phyloP scores from a whole-genome alignment of 768 basidiomycete species.

The Mrakia gelida region DNA sequence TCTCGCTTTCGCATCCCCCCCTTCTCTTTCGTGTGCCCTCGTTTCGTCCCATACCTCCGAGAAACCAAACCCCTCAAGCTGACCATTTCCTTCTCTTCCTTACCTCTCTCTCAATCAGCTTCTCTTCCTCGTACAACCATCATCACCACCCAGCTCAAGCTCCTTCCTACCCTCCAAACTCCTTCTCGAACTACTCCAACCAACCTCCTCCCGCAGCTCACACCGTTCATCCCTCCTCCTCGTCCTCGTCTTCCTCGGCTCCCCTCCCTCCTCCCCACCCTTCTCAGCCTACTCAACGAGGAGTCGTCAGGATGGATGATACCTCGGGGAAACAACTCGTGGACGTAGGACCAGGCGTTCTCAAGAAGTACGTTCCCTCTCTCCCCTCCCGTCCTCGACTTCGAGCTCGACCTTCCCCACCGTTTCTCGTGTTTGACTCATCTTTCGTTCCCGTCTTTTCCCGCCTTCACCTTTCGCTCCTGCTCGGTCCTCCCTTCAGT shows the following conservation, averaged over 20 bases:
- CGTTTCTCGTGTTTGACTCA: background rate
- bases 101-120: background rate
- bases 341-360: background rate
- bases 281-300: background rate
- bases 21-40: background rate
- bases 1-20: background rate
- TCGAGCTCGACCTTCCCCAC: background rate
- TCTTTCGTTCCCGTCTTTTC: background rate
- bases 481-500: conserved; percentile 45
- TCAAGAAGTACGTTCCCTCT: background rate
- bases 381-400: background rate
- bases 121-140: background rate
- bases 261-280: background rate
- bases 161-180: background rate
- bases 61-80: background rate
- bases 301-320: background rate
- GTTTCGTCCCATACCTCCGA: background rate
- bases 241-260: background rate
- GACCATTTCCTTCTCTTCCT: background rate
- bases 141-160: background rate
- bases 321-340: background rate
- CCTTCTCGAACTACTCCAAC: too few relatives aligned
- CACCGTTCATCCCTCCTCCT: background rate
- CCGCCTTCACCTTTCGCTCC: background rate
- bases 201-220: background rate